phyloP scores from a whole-genome alignment of 768 basidiomycete genomes.

The Rhizopogon sp. region DNA sequence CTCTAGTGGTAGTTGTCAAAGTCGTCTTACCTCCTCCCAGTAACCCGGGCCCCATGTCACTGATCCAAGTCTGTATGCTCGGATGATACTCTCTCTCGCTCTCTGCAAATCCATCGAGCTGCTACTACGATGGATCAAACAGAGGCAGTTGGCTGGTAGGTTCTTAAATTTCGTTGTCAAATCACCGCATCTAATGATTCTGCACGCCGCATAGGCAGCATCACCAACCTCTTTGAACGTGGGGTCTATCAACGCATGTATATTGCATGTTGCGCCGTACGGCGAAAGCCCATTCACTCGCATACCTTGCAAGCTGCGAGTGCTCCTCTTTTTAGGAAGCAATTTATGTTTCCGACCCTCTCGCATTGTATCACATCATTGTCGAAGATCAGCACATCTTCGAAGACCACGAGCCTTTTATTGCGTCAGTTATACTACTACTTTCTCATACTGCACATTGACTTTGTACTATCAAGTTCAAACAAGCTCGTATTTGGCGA shows the following conservation, averaged over 20 bases:
- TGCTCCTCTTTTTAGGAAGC: slow-evolving; percentile 21
- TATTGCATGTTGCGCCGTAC: slow-evolving; percentile 31
- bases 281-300: slow-evolving; percentile 28
- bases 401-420: slow-evolving; percentile 40
- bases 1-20: too few relatives aligned
- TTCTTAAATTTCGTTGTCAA: neutral
- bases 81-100: neutral
- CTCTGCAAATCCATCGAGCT: neutral
- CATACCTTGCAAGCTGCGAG: neutral
- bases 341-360: slow-evolving; percentile 45
- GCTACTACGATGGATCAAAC: neutral
- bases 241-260: slow-evolving; percentile 32
- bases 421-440: slow-evolving; percentile 30
- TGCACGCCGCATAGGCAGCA: slow-evolving; percentile 24
- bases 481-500: neutral
- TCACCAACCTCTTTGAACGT: slow-evolving; percentile 27
- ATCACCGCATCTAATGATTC: neutral
- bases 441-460: neutral
- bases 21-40: neutral
- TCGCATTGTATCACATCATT: too few relatives aligned
- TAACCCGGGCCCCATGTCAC: neutral
- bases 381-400: too few relatives aligned
- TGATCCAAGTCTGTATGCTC: neutral
- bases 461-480: neutral
- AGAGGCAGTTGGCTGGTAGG: neutral